Conservation (phyloP, 257 asterid species). For the Petunia axillaris region DNA sequence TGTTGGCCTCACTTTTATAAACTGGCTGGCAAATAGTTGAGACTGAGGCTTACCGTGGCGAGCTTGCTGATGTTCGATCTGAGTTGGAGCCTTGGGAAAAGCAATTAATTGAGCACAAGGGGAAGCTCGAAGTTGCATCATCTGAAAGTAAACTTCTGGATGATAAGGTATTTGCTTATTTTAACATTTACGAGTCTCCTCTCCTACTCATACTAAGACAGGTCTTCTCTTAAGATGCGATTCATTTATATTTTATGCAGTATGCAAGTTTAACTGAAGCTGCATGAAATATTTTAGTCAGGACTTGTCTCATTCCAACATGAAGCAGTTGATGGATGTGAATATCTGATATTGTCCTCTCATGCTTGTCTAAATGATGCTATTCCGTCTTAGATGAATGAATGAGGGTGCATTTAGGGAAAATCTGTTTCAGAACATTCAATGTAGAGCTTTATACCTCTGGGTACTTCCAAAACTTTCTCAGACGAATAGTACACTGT, state of each 20-base stretch:
- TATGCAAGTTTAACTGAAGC: too few relatives aligned
- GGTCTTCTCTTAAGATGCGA: too few relatives aligned
- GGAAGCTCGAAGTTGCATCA: slow-evolving; percentile 86
- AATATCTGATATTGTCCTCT: not conserved
- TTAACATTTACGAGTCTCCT: not conserved
- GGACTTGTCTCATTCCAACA: not conserved
- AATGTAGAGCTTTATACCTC: too few relatives aligned
- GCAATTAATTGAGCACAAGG: slow-evolving; percentile 80
- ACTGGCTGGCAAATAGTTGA: slow-evolving; percentile 57
- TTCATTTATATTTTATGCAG: too few relatives aligned
- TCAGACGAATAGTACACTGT: too few relatives aligned
- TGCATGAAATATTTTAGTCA: slow-evolving; percentile 12
- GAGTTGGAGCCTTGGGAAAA: slow-evolving; percentile 97
- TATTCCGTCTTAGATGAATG: too few relatives aligned
- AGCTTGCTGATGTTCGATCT: slow-evolving; percentile 83
- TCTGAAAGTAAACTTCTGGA: slow-evolving; percentile 70
- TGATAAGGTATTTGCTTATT: slow-evolving; percentile 59
- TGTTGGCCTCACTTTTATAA: too few relatives aligned
- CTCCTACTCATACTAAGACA: not conserved
- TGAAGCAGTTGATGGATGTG: not conserved
- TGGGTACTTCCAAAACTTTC: too few relatives aligned
- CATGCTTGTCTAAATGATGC: not conserved
- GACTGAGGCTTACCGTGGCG: slow-evolving; percentile 71
- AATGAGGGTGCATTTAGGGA: too few relatives aligned
- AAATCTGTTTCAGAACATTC: too few relatives aligned